Evolutionary conservation across 495 filamentous ascomycete genomes (phyloP), one percentile per base, ranked within the genome.

Genomic region (Annulohypoxylon bovei): DNA sequence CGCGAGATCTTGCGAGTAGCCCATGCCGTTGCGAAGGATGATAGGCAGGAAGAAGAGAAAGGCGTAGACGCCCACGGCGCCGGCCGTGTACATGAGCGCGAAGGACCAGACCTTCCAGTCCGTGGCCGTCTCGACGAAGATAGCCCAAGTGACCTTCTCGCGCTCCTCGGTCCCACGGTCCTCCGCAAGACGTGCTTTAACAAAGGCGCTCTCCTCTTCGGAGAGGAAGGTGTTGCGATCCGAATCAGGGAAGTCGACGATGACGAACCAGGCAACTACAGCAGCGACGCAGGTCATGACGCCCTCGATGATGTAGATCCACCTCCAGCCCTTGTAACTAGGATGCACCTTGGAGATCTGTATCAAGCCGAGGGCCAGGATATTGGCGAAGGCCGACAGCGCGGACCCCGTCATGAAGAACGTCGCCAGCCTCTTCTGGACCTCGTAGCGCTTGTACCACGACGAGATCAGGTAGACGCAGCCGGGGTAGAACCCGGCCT

Each of bases 351-450:
- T 88, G 30, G 88, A 77, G 85, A 90, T 89, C 67, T 89, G 81
- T 11, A 86, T 86, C 23, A 89, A 82, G 2, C 78, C 88, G 46
- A 79, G 87, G 4, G 88, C 88, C 1, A 90, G 78, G 39, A 90
- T 78, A 22, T 87, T 85, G 0, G 83, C 85, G 65, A 90, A 90
- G 2, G 87, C 88, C 23, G 87, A 87, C 1, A 88, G 82, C n/a
- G 88, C 69, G 49, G 80, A 84, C 1, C 87, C 87, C 0, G 87
- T 82, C 68, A 86, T 84, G 80, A 88, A 91, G 75, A 90, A 90
- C 1, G 84, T 73, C 3, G 88, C 88, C 42, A 81, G 65, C 27
- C 88, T 83, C 68, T 82, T 82, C 69, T 90, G 88, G 2, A 86
- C 83, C 68, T 87, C 84, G 57, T 88, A 84, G 0, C 88, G 79